Evolutionary conservation across 495 filamentous ascomycete species (phyloP).

Genomic region (Hypoxylon lienhwacheense): DNA sequence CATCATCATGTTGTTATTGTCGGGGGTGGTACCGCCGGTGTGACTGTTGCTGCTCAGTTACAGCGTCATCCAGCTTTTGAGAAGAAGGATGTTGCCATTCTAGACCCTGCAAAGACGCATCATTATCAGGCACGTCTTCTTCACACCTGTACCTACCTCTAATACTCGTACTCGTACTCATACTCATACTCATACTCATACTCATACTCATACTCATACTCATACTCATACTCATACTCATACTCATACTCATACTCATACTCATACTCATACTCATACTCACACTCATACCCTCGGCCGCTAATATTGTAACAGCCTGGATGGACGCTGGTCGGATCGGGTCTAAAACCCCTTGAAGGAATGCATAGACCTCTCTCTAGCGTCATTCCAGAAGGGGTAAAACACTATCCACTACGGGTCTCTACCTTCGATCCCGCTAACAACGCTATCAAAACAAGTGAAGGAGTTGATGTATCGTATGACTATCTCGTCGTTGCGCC

Average conservation of each 20-base stretch:
- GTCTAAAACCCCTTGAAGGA: constrained; percentile 60
- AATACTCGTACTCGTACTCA: too few relatives aligned
- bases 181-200: too few relatives aligned
- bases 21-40: constrained; percentile 64
- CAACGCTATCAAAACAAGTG: constrained; percentile 60
- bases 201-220: too few relatives aligned
- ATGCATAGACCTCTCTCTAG: constrained; percentile 54
- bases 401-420: constrained; percentile 60
- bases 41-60: constrained; percentile 65
- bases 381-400: constrained; percentile 62
- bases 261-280: too few relatives aligned
- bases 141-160: neutral
- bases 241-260: too few relatives aligned
- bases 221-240: too few relatives aligned
- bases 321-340: constrained; percentile 70
- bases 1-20: constrained; percentile 66
- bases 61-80: constrained; percentile 57
- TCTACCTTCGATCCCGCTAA: constrained; percentile 58
- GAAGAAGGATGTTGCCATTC: constrained; percentile 65
- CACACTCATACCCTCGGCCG: neutral
- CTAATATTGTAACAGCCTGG: constrained; percentile 52
- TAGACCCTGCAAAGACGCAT: constrained; percentile 66
- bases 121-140: constrained; percentile 54
- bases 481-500: constrained; percentile 67
- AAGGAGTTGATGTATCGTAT: constrained; percentile 62